phyloP scores from a whole-genome alignment of 192 early-diverging fungal species.

The Chytriomyces sp. region DNA sequence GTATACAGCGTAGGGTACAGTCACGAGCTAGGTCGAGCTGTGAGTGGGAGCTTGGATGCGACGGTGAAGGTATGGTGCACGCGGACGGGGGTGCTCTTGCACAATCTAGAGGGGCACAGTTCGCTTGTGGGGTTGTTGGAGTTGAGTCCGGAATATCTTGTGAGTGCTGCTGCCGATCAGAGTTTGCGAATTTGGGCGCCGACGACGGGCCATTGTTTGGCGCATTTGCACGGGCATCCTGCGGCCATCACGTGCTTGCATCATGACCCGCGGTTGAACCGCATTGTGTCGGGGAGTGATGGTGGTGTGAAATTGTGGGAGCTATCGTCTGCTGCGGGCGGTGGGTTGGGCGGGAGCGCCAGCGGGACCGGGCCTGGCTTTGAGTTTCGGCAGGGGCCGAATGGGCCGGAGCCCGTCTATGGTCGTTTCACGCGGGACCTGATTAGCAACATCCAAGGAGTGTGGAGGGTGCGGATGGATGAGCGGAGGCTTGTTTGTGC shows the following conservation, averaged over 20 bases:
- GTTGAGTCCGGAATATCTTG: constrained; percentile 79
- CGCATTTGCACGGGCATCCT: constrained; percentile 70
- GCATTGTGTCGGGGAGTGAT: constrained; percentile 92
- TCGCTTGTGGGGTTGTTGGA: constrained; percentile 94
- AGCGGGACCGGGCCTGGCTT: constrained; percentile 13
- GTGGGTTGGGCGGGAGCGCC: constrained; percentile 15
- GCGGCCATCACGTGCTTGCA: constrained; percentile 99
- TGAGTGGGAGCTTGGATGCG: constrained; percentile 94
- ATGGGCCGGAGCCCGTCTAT: constrained; percentile 47
- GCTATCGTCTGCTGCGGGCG: constrained; percentile 60
- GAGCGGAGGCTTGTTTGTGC: constrained; percentile 74
- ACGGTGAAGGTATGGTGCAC: constrained; percentile 93
- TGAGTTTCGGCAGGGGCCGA: constrained; percentile 44
- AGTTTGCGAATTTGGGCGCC: constrained; percentile 92
- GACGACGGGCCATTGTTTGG: constrained; percentile 64
- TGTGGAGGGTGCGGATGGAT: constrained; percentile 97
- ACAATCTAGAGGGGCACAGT: constrained; percentile 81
- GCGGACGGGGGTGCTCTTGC: constrained; percentile 74
- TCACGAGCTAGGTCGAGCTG: constrained; percentile 78
- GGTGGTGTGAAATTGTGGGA: constrained; percentile 97
- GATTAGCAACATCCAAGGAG: constrained; percentile 75
- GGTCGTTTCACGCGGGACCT: constrained; percentile 84
- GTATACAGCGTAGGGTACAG: constrained; percentile 95
- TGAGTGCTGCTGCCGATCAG: constrained; percentile 94
- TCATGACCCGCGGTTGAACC: constrained; percentile 82